A percentile compares a stretch with the other conserved stretches of the same genome.
These are phyloP conservation scores for Thuidium tamariscinum DNA, from an alignment of 225 moss, liverwort and hornwort species.

Conservation along the genomic window DNA sequence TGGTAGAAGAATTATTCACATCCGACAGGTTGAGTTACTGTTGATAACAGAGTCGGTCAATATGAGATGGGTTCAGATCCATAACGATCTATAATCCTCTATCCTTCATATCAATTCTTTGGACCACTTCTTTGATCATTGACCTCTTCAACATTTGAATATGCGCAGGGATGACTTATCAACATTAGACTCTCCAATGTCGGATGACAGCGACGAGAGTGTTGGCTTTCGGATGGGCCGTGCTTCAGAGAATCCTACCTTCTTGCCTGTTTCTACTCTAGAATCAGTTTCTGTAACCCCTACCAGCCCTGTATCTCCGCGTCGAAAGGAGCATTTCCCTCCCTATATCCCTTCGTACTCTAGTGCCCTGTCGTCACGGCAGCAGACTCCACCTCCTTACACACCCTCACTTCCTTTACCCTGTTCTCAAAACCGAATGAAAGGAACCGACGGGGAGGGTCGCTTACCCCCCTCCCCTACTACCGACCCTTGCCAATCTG, in stretches of 20 bases:
- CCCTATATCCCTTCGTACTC: slow-evolving; percentile 29
- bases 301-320: slow-evolving; percentile 45
- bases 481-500: slow-evolving; percentile 80
- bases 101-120: neutral
- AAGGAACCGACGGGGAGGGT: slow-evolving; percentile 63
- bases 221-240: slow-evolving; percentile 53
- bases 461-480: slow-evolving; percentile 87
- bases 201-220: slow-evolving; percentile 52
- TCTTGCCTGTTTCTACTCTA: slow-evolving; percentile 31
- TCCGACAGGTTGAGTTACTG: neutral
- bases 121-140: neutral
- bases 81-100: neutral
- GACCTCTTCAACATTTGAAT: neutral
- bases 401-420: slow-evolving; percentile 50
- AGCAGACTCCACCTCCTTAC: slow-evolving; percentile 54
- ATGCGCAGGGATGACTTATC: slow-evolving; percentile 47
- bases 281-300: slow-evolving; percentile 31
- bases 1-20: neutral
- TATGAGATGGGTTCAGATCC: neutral
- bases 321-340: slow-evolving; percentile 41
- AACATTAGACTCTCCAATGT: slow-evolving; percentile 54
- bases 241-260: slow-evolving; percentile 22
- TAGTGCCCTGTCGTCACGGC: slow-evolving; percentile 35
- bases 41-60: neutral
- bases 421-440: slow-evolving; percentile 52